phyloP scores from a whole-genome alignment of 2,329 filamentous ascomycete genomes.

The Sporothrix globosa region DNA sequence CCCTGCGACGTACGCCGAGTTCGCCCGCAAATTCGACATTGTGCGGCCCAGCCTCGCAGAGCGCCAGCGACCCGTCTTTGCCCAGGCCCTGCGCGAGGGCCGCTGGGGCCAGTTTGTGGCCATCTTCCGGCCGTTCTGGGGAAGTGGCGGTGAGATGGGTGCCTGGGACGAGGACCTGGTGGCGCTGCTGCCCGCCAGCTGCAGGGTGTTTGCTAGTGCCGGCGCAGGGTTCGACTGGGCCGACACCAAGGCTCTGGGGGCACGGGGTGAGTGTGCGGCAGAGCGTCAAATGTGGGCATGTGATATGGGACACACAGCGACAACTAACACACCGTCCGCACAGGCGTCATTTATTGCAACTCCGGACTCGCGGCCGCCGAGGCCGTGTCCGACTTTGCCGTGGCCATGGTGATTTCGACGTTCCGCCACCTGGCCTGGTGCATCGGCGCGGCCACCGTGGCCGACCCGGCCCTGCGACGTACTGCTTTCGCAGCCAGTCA shows the following conservation, averaged over 20 bases:
- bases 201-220: conserved; percentile 65
- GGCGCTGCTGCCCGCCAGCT: conserved; percentile 55
- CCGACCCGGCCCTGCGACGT: conserved; percentile 46
- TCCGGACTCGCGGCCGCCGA: conserved; percentile 70
- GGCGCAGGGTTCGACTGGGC: conserved; percentile 71
- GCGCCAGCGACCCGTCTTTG: conserved; percentile 55
- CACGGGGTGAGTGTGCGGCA: conserved; percentile 61
- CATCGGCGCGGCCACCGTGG: conserved; percentile 55
- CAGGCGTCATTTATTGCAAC: conserved; percentile 73
- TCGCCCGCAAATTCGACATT: conserved; percentile 52
- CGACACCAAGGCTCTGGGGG: conserved; percentile 62
- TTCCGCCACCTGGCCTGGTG: conserved; percentile 69
- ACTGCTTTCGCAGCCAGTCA: conserved; percentile 61
- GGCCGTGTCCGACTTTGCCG: conserved; percentile 71
- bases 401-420: conserved; percentile 68
- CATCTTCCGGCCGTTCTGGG: conserved; percentile 40
- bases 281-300: too few species aligned
- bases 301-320: too few species aligned
- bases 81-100: conserved; percentile 53
- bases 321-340: background rate
- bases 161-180: conserved; percentile 38
- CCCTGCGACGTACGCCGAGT: conserved; percentile 50
- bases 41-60: conserved; percentile 51
- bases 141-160: conserved; percentile 39
- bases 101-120: conserved; percentile 60